A percentile compares a stretch with the other conserved stretches of the same genome.
Conservation (phyloP, 305 asterid genomes). For the Stenogyne calaminthoides region DNA sequence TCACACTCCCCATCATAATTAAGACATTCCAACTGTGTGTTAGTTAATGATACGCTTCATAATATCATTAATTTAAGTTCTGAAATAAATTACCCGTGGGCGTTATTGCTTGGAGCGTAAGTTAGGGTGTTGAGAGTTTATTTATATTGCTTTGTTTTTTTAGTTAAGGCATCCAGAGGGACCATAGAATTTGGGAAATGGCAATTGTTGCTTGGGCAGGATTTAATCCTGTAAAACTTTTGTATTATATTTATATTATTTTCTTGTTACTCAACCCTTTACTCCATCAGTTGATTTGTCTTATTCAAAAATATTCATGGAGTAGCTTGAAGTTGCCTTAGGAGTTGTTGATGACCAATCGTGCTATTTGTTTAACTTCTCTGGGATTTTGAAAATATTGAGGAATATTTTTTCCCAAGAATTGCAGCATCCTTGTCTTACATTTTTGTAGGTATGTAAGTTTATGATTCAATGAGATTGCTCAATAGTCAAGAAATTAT, state of each 20-base stretch:
- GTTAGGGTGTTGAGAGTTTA: neutral
- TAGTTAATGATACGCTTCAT: neutral
- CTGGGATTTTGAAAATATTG: slow-evolving; percentile 1
- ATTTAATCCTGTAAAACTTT: too few species aligned
- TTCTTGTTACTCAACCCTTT: too few species aligned
- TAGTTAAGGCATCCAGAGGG: neutral
- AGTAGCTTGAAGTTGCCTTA: neutral
- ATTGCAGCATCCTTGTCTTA: neutral
- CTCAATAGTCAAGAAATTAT: neutral
- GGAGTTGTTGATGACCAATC: neutral
- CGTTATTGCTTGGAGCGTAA: neutral
- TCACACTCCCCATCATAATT: slow-evolving; percentile 2
- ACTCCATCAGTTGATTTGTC: neutral
- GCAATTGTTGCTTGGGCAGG: too few species aligned
- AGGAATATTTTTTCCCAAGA: neutral
- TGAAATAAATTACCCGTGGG: neutral
- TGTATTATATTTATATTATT: too few species aligned
- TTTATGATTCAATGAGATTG: neutral
- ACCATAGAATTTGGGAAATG: too few species aligned
- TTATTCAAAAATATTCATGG: neutral
- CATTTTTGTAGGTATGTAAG: neutral
- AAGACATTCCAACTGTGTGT: neutral
- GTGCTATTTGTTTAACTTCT: neutral
- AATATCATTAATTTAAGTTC: too few species aligned
- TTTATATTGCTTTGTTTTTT: neutral